These are phyloP conservation scores for Vaccinium myrtillus DNA, from an alignment of 148 eudicot genomes.

Conservation along the genomic window DNA sequence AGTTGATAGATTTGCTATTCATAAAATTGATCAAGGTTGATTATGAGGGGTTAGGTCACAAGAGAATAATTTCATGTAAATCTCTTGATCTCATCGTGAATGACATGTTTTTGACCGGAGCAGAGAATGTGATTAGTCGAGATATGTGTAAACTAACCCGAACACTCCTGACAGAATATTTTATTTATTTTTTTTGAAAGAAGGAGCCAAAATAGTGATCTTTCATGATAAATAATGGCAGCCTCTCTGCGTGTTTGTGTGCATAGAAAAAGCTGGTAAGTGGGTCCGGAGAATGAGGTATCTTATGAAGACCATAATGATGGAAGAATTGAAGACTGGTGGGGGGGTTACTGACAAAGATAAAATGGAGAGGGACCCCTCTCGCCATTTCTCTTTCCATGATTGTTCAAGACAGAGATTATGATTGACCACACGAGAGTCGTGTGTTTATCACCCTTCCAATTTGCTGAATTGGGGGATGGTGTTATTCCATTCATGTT, in stretches of 20 bases:
- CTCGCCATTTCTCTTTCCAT: not conserved
- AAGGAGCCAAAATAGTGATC: not conserved
- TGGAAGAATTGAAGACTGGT: not conserved
- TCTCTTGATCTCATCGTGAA: no score
- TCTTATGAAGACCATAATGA: constrained; percentile 15
- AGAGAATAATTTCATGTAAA: no score
- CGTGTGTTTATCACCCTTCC: not conserved
- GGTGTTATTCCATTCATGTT: no score
- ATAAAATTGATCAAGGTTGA: no score
- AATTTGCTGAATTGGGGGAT: not conserved
- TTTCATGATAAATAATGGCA: not conserved
- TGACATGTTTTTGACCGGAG: no score
- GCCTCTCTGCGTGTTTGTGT: not conserved
- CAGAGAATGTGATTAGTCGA: no score
- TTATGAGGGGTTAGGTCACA: no score
- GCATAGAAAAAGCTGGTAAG: not conserved
- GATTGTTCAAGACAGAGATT: not conserved
- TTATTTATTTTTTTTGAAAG: no score
- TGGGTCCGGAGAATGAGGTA: constrained; percentile 10
- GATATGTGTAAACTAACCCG: no score
- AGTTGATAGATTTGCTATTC: no score
- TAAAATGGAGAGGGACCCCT: not conserved
- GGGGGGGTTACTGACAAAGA: not conserved
- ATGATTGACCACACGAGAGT: constrained; percentile 7
- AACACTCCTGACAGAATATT: not conserved